Conservation (phyloP, 768 basidiomycete species). For the Phylloporus sp. region DNA sequence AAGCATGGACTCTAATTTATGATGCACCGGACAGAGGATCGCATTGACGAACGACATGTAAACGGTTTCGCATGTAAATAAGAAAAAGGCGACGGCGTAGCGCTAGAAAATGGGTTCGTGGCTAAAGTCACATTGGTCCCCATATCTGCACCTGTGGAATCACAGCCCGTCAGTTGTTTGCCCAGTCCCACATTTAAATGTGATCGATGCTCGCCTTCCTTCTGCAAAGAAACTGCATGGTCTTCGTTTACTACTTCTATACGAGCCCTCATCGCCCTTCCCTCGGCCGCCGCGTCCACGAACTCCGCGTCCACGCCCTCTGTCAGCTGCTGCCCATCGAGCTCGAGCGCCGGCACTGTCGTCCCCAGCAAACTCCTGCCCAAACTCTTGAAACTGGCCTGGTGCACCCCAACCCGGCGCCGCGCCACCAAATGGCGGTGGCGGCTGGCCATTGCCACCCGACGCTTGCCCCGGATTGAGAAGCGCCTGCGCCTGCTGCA, state of each 20-base stretch:
- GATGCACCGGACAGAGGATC: not conserved
- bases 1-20: too few species aligned
- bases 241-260: constrained; percentile 81
- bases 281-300: constrained; percentile 58
- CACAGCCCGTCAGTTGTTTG: constrained; percentile 34
- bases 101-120: constrained; percentile 48
- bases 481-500: constrained; percentile 40
- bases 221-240: constrained; percentile 86
- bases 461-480: constrained; percentile 25
- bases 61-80: constrained; percentile 16
- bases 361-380: constrained; percentile 45
- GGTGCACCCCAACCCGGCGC: constrained; percentile 35
- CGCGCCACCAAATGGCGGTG: constrained; percentile 33
- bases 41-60: constrained; percentile 5
- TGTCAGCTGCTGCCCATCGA: constrained; percentile 40
- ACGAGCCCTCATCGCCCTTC: constrained; percentile 50
- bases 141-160: constrained; percentile 78
- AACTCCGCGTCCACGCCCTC: constrained; percentile 50
- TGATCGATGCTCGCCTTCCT: constrained; percentile 83
- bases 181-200: constrained; percentile 22
- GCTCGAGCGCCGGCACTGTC: constrained; percentile 39
- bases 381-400: constrained; percentile 42
- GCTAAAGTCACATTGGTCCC: constrained; percentile 82
- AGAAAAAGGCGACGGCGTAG: not conserved
- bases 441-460: constrained; percentile 28